These are phyloP conservation scores for Fusarium sp. DNA, from an alignment of 2,329 filamentous ascomycete species.

Conservation along the genomic window DNA sequence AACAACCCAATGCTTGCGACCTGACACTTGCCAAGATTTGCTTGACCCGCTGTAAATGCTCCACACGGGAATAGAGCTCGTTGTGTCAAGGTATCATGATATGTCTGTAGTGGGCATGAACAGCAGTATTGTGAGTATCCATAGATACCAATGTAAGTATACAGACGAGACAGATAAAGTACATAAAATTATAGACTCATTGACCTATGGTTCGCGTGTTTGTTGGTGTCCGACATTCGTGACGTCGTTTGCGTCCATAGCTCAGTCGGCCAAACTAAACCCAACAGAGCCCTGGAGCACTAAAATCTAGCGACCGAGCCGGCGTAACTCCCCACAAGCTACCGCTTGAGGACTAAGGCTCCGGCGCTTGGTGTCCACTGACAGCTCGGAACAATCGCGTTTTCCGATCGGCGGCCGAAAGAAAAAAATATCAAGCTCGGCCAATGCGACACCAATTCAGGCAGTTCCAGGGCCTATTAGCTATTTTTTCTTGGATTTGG, in stretches of 20 bases:
- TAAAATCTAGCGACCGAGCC: slow-evolving; percentile 20
- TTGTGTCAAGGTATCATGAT: slow-evolving; percentile 28
- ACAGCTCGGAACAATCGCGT: slow-evolving; percentile 42
- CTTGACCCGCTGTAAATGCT: slow-evolving; percentile 12
- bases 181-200: not conserved
- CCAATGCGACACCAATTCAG: slow-evolving; percentile 39
- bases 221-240: not conserved
- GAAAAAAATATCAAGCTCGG: slow-evolving; percentile 35
- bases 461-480: slow-evolving; percentile 12
- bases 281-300: not conserved
- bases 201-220: slow-evolving; percentile 10
- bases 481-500: not conserved
- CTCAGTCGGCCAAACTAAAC: slow-evolving; percentile 12
- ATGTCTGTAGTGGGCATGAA: not conserved
- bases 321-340: slow-evolving; percentile 22
- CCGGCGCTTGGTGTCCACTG: slow-evolving; percentile 9
- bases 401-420: slow-evolving; percentile 43
- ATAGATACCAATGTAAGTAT: rapidly evolving
- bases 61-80: slow-evolving; percentile 23
- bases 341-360: slow-evolving; percentile 6
- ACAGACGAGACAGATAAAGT: too few relatives aligned
- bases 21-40: slow-evolving; percentile 23
- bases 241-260: not conserved
- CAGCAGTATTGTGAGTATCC: rapidly evolving
- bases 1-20: slow-evolving; percentile 13